Evolutionary conservation across 1,284 basidiomycete genomes (phyloP), one percentile per base, ranked within the genome.

Genomic region (Heterobasidion occidentale): DNA sequence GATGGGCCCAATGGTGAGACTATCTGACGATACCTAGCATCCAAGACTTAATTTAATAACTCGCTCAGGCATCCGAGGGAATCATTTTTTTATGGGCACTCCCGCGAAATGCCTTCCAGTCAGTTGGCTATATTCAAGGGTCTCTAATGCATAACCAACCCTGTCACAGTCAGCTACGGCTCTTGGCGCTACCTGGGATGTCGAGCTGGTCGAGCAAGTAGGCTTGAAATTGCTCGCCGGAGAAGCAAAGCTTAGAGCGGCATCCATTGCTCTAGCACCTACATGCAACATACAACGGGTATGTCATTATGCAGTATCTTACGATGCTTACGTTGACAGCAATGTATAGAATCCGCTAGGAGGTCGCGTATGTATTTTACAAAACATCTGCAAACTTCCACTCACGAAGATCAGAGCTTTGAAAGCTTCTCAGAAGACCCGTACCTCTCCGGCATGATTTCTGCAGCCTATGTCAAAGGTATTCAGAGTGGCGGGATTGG

Each of bases 351-450:
- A 68, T 56, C 83, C 83, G 36, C 72, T 84, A 0, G 83, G 81
- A 9, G 81, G 83, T 2, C 73, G 85, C 27, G 77, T 82, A 1
- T 44, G 59, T 49, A 45, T 17, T 1, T 42, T 3, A n/a, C 45
- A 14, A 2, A 5, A 42, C 19, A 3, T 7, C 9, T 14, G 12
- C 12, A 19, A 7, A 19, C 50, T 14, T 51, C 6, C 33, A 51
- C 38, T 35, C 33, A 11, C 14, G 50, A 9, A 53, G 8, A 9
- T 34, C 17, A 63, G 62, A 59, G 58, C 7, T 88, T 88, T 62
- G 86, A 88, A 66, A 83, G 80, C 5, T 88, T 86, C 69, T 83
- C 82, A 0, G 85, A 90, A 62, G 83, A 85, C 63, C 83, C 81
- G 47, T 72, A 79, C 63, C 70, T 86, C 45, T 88, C 81, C 35